Percentiles rank a stretch among this genome's conserved stretches.
phyloP scores from a whole-genome alignment of 2,329 filamentous ascomycete genomes.

The Davidsoniella eucalypti region DNA sequence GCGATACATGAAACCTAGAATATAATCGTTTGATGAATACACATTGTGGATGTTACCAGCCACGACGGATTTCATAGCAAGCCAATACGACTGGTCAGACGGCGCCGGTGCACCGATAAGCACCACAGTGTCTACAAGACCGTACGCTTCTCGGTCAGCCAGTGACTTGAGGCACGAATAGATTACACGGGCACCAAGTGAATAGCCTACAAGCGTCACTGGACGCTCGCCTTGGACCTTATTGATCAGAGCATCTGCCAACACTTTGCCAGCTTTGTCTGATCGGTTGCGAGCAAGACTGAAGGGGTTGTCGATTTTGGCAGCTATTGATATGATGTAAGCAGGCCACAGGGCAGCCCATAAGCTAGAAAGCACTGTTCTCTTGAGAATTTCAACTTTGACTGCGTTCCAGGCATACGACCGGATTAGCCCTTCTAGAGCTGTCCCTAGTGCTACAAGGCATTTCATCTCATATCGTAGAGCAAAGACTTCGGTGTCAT shows the following conservation, averaged over 20 bases:
- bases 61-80: constrained; percentile 59
- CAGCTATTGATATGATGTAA: constrained; percentile 46
- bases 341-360: constrained; percentile 56
- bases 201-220: constrained; percentile 68
- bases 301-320: constrained; percentile 68
- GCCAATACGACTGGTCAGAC: constrained; percentile 56
- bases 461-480: constrained; percentile 69
- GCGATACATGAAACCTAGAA: constrained; percentile 76
- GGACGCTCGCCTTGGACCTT: constrained; percentile 67
- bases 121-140: constrained; percentile 67
- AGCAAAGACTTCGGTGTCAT: constrained; percentile 65
- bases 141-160: constrained; percentile 64
- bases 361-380: constrained; percentile 51
- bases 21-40: constrained; percentile 72
- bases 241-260: constrained; percentile 71
- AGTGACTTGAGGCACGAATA: constrained; percentile 65
- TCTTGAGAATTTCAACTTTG: constrained; percentile 57
- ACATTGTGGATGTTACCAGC: constrained; percentile 74
- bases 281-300: constrained; percentile 58
- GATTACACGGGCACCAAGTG: constrained; percentile 64
- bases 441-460: constrained; percentile 58
- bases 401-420: constrained; percentile 61
- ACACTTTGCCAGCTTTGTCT: constrained; percentile 62
- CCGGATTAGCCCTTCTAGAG: constrained; percentile 53
- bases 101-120: constrained; percentile 70